Base-by-base conservation (phyloP, 306 rosid genomes). In the Dryas drummondii region DNA sequence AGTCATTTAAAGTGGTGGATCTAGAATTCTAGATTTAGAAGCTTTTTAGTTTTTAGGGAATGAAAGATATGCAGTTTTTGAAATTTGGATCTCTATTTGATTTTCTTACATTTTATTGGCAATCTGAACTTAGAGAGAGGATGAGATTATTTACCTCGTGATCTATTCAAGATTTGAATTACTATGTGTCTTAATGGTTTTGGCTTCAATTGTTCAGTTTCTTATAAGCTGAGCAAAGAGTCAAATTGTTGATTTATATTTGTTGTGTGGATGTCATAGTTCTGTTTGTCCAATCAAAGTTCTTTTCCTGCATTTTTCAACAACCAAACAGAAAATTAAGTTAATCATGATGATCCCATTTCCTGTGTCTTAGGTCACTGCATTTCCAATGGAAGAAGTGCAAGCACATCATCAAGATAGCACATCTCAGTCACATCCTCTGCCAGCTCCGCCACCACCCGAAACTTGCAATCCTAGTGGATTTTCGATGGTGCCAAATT, bases 361-460 rank as follows among this genome's bases (percentile, higher is more conserved):
- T 53, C 8, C 7, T 47, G 4, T 68, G 46, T 82, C 44, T 81
- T 80, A 96, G 99, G 98, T 96, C 13, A 51, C 89, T 19, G 81
- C 85, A 59, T 86, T 41, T 58, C 86, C 92, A 48, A 84, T 88
- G 94, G 98, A 90, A 76, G 97, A 90, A 73, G 97, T 86, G 44
- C 85, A 79, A 82, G 82, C 73, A 27, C 87, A 83, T 66, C 84
- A 69, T 82, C 89, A 84, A 75, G 97, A 90, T 42, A 75, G 41
- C 54, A 65, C 75, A 69, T 84, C 87, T 66, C 89, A 81, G 56
- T 80, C 89, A 17, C 84, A 79, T 76, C 78, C 85, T 14, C 26
- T 78, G 78, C 81, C 83, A 52, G 78, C 86, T 27, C 80, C 82
- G 5, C 79, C 79, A 53, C 76, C 27, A 42, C 62, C 87, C 5